Base-by-base conservation (phyloP, 805 yeast genomes). In the Pichia membranifaciens region DNA sequence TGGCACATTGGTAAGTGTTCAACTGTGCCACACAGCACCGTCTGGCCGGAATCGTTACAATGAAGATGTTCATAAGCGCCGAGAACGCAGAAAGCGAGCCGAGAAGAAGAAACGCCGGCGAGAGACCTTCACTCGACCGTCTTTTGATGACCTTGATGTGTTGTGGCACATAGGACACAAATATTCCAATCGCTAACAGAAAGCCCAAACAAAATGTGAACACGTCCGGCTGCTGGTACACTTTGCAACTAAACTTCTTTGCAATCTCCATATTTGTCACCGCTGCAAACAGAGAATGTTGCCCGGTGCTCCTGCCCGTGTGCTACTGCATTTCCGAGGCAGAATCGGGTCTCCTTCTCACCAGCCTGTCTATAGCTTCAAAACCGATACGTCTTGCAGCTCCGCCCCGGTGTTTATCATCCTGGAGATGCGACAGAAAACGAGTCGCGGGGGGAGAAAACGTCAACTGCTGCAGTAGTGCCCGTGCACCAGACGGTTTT, bases 91-190 rank as follows among this genome's bases (percentile, higher is more conserved):
- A 78, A 41, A 82, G 62, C 4, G 83, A 76, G 4, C 93, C 93
- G 36, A 88, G 71, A 13, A 87, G 65, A 29, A 87, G 68, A 59
- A 81, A 87, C 54, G 75, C 71, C 12, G 90, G 86, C 5, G 90
- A 82, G 20, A 87, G 67, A 4, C 96, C 96, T 59, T 86, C 89
- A 12, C 90, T 79, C 5, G 88, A 74, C 43, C 74, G 64, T 43
- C 88, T 73, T 17, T 60, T 55, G 44, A 76, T 62, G 45, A 87
- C 79, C 38, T 81, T 74, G 38, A 70, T 47, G 61, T 83, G 87
- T 66, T 87, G 96, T 0, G 96, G 96, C 3, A 82, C 45, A 60
- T 87, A 87, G 38, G 91, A 83, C 10, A 73, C 55, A 31, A 81
- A 76, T 8, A 87, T 85, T 3, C 89, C 95, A 2, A 76, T 42